These are phyloP conservation scores for Colletotrichum lindemuthianum DNA, from an alignment of 2,329 filamentous ascomycete genomes.

Conservation along the genomic window DNA sequence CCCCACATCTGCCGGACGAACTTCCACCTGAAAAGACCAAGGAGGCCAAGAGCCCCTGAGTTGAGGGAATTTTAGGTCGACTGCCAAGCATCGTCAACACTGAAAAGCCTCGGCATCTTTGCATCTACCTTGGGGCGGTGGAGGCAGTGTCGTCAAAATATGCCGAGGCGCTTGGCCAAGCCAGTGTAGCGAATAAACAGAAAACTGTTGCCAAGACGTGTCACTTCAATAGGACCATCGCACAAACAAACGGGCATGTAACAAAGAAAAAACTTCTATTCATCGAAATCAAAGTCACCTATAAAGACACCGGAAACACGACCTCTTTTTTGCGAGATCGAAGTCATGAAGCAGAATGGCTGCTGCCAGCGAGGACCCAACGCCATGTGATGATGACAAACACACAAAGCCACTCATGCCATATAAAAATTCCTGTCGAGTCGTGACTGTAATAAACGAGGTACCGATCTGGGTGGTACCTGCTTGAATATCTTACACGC, in stretches of 20 bases:
- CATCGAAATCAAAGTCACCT: constrained; percentile 15
- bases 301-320: constrained; percentile 9
- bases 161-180: constrained; percentile 11
- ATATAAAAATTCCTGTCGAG: constrained; percentile 27
- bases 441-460: constrained; percentile 33
- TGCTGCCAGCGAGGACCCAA: constrained; percentile 31
- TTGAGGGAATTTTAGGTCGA: background rate
- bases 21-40: no score
- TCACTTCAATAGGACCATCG: background rate
- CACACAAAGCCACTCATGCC: constrained; percentile 31
- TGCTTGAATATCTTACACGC: constrained; percentile 33
- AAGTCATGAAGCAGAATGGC: constrained; percentile 32
- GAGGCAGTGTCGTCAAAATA: constrained; percentile 1
- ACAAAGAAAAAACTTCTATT: constrained; percentile 23
- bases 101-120: background rate
- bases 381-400: constrained; percentile 32
- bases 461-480: constrained; percentile 3
- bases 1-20: no score
- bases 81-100: background rate
- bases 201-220: background rate
- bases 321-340: constrained; percentile 15
- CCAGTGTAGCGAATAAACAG: background rate
- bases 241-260: background rate
- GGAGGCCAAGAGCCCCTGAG: background rate
- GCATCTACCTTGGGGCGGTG: no score